phyloP scores from a whole-genome alignment of 768 basidiomycete genomes.

The Crassisporium funariophilum region DNA sequence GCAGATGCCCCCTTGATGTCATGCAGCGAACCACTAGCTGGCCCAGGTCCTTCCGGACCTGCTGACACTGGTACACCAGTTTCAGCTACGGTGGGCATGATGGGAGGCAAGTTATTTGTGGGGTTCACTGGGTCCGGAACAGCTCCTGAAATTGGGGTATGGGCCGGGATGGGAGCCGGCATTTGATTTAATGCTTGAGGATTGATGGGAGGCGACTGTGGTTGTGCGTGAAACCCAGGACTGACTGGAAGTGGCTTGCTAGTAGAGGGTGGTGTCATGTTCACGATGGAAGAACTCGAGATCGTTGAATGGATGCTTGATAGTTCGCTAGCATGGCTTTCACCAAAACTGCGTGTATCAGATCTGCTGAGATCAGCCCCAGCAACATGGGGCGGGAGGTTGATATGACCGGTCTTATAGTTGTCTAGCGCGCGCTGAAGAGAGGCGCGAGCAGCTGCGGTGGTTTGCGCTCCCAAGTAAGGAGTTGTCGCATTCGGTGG shows the following conservation, averaged over 20 bases:
- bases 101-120: conserved; percentile 4
- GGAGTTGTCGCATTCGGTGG: conserved; percentile 60
- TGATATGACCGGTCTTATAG: conserved; percentile 69
- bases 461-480: conserved; percentile 63
- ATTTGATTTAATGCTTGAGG: conserved; percentile 38
- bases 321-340: conserved; percentile 78
- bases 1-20: conserved; percentile 46
- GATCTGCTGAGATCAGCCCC: conserved; percentile 64
- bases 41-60: conserved; percentile 62
- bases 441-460: conserved; percentile 70
- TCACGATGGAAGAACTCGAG: conserved; percentile 16
- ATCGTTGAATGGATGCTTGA: conserved; percentile 48
- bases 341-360: conserved; percentile 82
- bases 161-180: conserved; percentile 39
- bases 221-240: conserved; percentile 14
- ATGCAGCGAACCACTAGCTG: conserved; percentile 62
- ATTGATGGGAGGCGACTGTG: conserved; percentile 33
- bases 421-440: conserved; percentile 80
- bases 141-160: conserved; percentile 1
- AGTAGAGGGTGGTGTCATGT: conserved; percentile 18
- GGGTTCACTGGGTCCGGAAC: background rate
- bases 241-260: conserved; percentile 23
- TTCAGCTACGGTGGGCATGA: conserved; percentile 63
- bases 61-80: conserved; percentile 73
- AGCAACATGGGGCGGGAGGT: conserved; percentile 46